Base-by-base conservation (phyloP, 2,329 filamentous ascomycete species). In the Phialophora macrospora region DNA sequence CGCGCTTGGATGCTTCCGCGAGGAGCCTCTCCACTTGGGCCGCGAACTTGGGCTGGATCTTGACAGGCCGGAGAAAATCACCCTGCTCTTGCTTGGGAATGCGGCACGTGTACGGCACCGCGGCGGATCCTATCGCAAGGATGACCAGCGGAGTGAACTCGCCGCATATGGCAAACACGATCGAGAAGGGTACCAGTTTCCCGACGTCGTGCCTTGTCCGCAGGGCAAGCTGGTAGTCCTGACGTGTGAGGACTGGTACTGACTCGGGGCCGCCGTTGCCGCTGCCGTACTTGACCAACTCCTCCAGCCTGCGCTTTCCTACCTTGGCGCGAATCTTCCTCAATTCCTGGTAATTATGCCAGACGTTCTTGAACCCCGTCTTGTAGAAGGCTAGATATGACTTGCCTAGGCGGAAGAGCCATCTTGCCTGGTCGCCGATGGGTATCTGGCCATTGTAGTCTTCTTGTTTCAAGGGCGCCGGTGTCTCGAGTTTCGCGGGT, bases 361-460 rank as follows among this genome's bases (percentile, higher is more conserved):
- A 88, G 59, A 96, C 88, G 72, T 90, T 87, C 74, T 88, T 88
- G 34, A 97, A 79, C 20, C 93, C 94, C 0, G 87, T 84, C 79
- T 95, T 96, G 87, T 97, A 98, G 84, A 98, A 98, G 41, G 78
- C 78, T 9, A 90, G 77, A 78, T 96, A 97, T 59, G 90, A 87
- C 75, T 90, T 90, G 68, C 92, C 94, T 30, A 88, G 79, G 51
- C 79, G 75, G 73, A 86, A 85, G 68, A 32, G 30, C 34, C 38
- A 58, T 32, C 26, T 46, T 20, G 38, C 55, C 38, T 14, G 12
- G 6, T 58, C 55, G 22, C 55, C 22, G 24, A 58, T 26, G 6
- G 55, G 55, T 26, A 58, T 58, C 3, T 41, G 32, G 22, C 55
- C 34, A 28, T 46, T 30, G 22, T 26, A 58, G 38, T 58, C 24